Evolutionary conservation across 2,329 filamentous ascomycete species (phyloP).

Genomic region (Metarhizium album): DNA sequence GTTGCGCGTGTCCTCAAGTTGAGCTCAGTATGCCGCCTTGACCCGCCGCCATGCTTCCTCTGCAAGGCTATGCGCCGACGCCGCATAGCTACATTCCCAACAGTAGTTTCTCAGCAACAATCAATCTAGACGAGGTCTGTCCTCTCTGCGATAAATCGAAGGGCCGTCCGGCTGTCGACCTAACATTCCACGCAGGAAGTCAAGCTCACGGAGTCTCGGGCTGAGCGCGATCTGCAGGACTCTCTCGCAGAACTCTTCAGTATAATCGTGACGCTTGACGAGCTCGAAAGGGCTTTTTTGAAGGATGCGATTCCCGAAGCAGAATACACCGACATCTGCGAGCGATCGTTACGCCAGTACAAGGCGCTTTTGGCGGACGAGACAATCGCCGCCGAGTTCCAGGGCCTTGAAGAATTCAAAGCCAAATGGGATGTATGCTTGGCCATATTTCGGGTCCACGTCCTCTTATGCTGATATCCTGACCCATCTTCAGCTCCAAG

Average conservation of each 20-base stretch:
- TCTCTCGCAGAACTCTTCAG: slow-evolving; percentile 96
- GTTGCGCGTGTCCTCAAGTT: neutral
- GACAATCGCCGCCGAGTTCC: slow-evolving; percentile 78
- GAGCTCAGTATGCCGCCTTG: slow-evolving; percentile 18
- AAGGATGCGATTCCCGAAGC: slow-evolving; percentile 87
- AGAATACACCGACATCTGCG: slow-evolving; percentile 95
- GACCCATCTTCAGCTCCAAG: slow-evolving; percentile 61
- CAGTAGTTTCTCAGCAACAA: slow-evolving; percentile 70
- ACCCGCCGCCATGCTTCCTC: slow-evolving; percentile 37
- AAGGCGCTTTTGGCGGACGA: slow-evolving; percentile 89
- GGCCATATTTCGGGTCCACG: neutral
- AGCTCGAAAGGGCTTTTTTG: slow-evolving; percentile 90
- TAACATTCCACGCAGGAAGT: slow-evolving; percentile 56
- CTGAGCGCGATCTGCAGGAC: slow-evolving; percentile 87
- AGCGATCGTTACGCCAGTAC: slow-evolving; percentile 89
- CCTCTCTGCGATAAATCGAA: neutral
- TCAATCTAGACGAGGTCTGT: slow-evolving; percentile 84
- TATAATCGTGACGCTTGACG: slow-evolving; percentile 91
- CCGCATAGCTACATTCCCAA: slow-evolving; percentile 88
- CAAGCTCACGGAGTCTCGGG: slow-evolving; percentile 75
- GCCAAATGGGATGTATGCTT: slow-evolving; percentile 68
- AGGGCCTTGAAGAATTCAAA: slow-evolving; percentile 84
- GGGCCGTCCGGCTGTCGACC: slow-evolving; percentile 4
- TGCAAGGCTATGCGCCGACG: slow-evolving; percentile 75
- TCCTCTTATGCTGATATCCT: slow-evolving; percentile 1